A percentile compares a stretch with the other conserved stretches of the same genome.
These are phyloP conservation scores for Ogataea nonfermentans DNA, from an alignment of 805 yeast species.

Conservation along the genomic window DNA sequence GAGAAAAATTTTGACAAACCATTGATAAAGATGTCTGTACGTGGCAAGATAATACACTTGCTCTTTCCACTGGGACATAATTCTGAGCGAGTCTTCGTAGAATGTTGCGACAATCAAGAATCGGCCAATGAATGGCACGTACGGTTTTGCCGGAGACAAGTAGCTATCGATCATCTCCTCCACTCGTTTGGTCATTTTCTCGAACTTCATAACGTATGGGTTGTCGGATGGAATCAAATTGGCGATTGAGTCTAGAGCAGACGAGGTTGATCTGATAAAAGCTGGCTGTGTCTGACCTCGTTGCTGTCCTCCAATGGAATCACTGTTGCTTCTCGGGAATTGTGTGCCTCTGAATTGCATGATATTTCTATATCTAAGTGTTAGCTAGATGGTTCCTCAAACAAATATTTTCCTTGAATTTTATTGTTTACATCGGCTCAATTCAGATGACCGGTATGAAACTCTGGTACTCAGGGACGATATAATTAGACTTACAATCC, in stretches of 20 bases:
- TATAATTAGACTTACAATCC: background rate
- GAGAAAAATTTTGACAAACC: slow-evolving; percentile 74
- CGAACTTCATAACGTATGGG: slow-evolving; percentile 41
- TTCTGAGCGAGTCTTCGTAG: slow-evolving; percentile 83
- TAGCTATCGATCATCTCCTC: slow-evolving; percentile 55
- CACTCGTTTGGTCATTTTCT: slow-evolving; percentile 47
- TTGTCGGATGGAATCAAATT: slow-evolving; percentile 32
- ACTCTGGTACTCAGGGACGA: background rate
- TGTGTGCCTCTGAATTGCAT: slow-evolving; percentile 37
- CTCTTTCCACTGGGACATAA: slow-evolving; percentile 83
- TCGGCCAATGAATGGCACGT: slow-evolving; percentile 85
- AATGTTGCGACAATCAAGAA: slow-evolving; percentile 91
- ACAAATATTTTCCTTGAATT: slow-evolving; percentile 1
- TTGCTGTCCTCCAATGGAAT: slow-evolving; percentile 10
- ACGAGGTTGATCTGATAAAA: slow-evolving; percentile 12
- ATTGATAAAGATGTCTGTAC: slow-evolving; percentile 74
- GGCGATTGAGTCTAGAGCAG: slow-evolving; percentile 28
- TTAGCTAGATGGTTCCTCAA: background rate
- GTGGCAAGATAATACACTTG: slow-evolving; percentile 82
- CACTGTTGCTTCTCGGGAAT: slow-evolving; percentile 24
- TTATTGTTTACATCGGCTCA: slow-evolving; percentile 2
- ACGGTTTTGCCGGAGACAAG: slow-evolving; percentile 57
- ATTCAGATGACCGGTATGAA: slow-evolving; percentile 2
- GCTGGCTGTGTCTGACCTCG: slow-evolving; percentile 9
- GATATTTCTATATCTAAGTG: slow-evolving; percentile 6